These are phyloP conservation scores for Kandelia obovata DNA, from an alignment of 345 rosid genomes.

Conservation along the genomic window DNA sequence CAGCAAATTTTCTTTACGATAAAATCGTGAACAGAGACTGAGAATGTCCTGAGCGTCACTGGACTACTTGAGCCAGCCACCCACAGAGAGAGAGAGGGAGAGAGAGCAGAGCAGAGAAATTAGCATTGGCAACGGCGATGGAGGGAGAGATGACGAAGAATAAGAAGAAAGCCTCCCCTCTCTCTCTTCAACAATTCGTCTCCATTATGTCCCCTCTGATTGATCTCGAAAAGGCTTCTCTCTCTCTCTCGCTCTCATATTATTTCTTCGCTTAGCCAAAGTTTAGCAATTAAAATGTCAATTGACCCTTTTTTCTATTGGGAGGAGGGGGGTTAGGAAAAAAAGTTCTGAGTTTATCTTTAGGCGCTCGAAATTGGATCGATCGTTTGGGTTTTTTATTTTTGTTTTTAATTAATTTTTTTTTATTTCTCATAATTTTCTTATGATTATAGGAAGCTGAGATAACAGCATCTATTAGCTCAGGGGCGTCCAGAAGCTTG, in stretches of 20 bases:
- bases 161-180: slow-evolving; percentile 31
- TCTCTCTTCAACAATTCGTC: slow-evolving; percentile 65
- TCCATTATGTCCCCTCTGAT: slow-evolving; percentile 64
- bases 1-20: too few species aligned
- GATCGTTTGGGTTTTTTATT: too few species aligned
- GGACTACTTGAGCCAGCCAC: too few species aligned
- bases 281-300: neutral
- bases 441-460: slow-evolving; percentile 53
- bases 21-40: too few species aligned
- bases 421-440: too few species aligned
- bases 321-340: too few species aligned
- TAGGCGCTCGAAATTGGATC: too few species aligned
- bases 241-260: neutral
- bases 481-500: slow-evolving; percentile 60
- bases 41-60: too few species aligned
- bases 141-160: slow-evolving; percentile 37
- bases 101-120: neutral
- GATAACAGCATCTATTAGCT: slow-evolving; percentile 66
- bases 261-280: neutral
- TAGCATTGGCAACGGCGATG: slow-evolving; percentile 4
- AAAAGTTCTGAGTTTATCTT: too few species aligned
- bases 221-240: slow-evolving; percentile 66
- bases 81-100: too few species aligned
- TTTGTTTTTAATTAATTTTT: too few species aligned
- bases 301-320: neutral